Evolutionary conservation across 2,329 filamentous ascomycete species (phyloP).

Genomic region (Colletotrichum camelliae): DNA sequence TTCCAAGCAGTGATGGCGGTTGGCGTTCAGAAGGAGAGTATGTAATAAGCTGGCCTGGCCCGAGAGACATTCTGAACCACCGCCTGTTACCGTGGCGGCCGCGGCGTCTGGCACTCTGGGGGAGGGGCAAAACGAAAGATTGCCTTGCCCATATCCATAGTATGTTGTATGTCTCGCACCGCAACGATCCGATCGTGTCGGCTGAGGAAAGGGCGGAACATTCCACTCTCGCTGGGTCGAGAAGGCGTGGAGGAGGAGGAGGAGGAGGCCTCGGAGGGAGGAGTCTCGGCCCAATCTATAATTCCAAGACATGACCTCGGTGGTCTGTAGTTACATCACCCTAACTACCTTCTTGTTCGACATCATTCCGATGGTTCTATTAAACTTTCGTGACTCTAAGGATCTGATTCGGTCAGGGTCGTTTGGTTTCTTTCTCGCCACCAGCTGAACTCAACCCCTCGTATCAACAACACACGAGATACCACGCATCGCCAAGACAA

Average conservation of each 20-base stretch:
- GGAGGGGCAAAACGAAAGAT: neutral
- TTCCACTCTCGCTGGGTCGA: neutral
- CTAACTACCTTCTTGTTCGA: neutral
- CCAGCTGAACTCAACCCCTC: neutral
- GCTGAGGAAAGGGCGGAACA: neutral
- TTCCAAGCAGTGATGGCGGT: neutral
- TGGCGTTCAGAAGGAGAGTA: neutral
- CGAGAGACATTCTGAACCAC: neutral
- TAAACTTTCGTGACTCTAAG: neutral
- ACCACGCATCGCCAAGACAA: neutral
- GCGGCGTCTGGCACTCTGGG: neutral
- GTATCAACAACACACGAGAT: neutral
- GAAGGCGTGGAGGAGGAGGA: neutral
- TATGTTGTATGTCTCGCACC: neutral
- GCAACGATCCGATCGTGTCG: neutral
- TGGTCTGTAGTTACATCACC: neutral
- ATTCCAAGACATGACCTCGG: neutral
- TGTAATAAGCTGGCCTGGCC: neutral
- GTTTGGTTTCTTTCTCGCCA: neutral
- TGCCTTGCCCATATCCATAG: neutral
- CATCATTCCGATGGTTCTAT: neutral
- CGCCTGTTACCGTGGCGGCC: neutral
- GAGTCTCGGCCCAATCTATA: neutral
- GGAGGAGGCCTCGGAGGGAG: neutral
- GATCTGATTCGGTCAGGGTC: neutral